Percentiles rank a stretch among this genome's conserved stretches.
Evolutionary conservation across 2,329 filamentous ascomycete genomes (phyloP).

Genomic region (Exophiala phaeomuriformis): DNA sequence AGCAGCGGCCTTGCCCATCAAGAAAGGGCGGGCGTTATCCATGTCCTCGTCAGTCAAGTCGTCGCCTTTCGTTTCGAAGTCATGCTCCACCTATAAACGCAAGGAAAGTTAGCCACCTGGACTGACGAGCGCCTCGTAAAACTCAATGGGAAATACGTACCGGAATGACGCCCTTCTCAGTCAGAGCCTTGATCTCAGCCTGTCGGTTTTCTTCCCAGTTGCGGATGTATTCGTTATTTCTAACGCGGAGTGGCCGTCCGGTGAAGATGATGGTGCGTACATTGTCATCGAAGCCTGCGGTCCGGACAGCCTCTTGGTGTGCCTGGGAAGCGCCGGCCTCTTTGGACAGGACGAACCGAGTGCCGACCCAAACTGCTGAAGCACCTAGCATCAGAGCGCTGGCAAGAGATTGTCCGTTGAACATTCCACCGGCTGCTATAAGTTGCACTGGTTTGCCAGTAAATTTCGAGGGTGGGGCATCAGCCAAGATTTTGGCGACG

Average conservation of each 20-base stretch:
- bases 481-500: conserved; percentile 72
- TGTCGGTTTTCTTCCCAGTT: conserved; percentile 94
- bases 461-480: conserved; percentile 69
- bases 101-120: neutral
- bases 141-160: conserved; percentile 32
- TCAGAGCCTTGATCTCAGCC: conserved; percentile 86
- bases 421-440: conserved; percentile 87
- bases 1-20: conserved; percentile 96
- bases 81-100: conserved; percentile 58
- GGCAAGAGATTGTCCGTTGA: conserved; percentile 83
- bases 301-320: conserved; percentile 92
- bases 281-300: conserved; percentile 89
- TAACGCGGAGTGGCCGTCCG: conserved; percentile 85
- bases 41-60: conserved; percentile 76
- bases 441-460: conserved; percentile 85
- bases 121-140: neutral
- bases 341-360: conserved; percentile 85
- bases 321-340: conserved; percentile 89
- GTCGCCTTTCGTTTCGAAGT: conserved; percentile 73
- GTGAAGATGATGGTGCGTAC: conserved; percentile 98
- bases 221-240: conserved; percentile 85
- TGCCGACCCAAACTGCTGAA: conserved; percentile 90
- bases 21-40: conserved; percentile 81
- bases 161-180: conserved; percentile 79
- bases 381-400: conserved; percentile 90